Percentiles rank a stretch among this genome's conserved stretches.
Evolutionary conservation across 2,329 filamentous ascomycete species (phyloP).

Genomic region (Neofusicoccum cordaticola): DNA sequence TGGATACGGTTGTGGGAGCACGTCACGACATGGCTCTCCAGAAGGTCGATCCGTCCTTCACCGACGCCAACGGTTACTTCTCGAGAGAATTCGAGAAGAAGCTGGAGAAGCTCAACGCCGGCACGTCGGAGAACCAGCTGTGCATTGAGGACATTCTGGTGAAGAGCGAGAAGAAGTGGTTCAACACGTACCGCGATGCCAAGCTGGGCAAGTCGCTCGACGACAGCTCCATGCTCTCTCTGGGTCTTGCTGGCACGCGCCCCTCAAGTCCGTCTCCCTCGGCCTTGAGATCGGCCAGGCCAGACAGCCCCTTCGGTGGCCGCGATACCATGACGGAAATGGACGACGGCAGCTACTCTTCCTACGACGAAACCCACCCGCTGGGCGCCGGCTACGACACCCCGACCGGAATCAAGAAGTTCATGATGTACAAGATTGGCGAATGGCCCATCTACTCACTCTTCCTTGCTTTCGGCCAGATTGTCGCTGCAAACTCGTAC

Average conservation of each 20-base stretch:
- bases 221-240: conserved; percentile 2
- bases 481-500: conserved; percentile 23
- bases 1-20: conserved; percentile 56
- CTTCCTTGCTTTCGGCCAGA: conserved; percentile 23
- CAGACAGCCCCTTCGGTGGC: conserved; percentile 6
- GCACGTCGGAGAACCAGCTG: conserved; percentile 35
- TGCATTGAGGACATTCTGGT: conserved; percentile 65
- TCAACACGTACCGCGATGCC: conserved; percentile 26
- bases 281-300: neutral
- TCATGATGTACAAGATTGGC: conserved; percentile 26
- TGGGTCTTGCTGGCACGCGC: neutral
- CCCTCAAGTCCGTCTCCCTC: conserved; percentile 6
- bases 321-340: conserved; percentile 2
- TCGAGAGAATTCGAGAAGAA: conserved; percentile 56
- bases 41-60: conserved; percentile 67
- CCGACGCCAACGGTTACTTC: conserved; percentile 61
- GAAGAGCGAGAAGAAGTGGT: conserved; percentile 67
- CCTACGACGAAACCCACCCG: conserved; percentile 1
- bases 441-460: conserved; percentile 29
- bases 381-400: conserved; percentile 9
- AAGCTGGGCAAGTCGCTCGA: conserved; percentile 14
- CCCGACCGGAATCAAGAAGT: conserved; percentile 19
- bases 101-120: conserved; percentile 53
- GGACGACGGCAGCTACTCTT: conserved; percentile 9
- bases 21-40: conserved; percentile 54